Evolutionary conservation across 495 filamentous ascomycete species (phyloP).

Genomic region (Penicillium paradoxum): DNA sequence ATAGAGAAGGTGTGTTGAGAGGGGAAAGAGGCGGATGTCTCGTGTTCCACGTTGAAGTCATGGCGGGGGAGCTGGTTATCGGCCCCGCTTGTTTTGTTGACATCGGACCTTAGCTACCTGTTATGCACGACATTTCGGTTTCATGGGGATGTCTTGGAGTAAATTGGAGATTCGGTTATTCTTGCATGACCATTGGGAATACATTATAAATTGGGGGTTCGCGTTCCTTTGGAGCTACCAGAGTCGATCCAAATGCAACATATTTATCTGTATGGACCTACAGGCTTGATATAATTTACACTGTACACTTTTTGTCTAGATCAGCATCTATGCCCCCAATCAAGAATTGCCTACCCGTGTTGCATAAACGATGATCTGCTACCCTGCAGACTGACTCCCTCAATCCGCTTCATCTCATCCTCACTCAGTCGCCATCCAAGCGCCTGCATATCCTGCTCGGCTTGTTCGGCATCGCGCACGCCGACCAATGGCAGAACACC

Average conservation of each 20-base stretch:
- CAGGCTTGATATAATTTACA: too few relatives aligned
- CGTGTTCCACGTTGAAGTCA: constrained; percentile 3
- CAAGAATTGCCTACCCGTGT: constrained; percentile 14
- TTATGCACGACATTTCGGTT: too few relatives aligned
- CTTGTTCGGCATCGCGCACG: constrained; percentile 19
- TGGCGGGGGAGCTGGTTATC: constrained; percentile 17
- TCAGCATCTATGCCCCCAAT: too few relatives aligned
- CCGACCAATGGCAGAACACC: constrained; percentile 21
- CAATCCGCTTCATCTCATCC: constrained; percentile 24
- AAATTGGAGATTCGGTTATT: too few relatives aligned
- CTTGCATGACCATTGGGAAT: too few relatives aligned
- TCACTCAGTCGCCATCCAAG: constrained; percentile 18
- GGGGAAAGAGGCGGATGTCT: not conserved
- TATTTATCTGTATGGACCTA: too few relatives aligned
- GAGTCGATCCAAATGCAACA: not conserved
- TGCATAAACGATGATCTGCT: constrained; percentile 18
- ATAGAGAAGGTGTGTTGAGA: not conserved
- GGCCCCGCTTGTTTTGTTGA: constrained; percentile 16
- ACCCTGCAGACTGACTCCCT: constrained; percentile 21
- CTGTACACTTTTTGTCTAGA: too few relatives aligned
- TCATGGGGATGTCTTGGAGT: too few relatives aligned
- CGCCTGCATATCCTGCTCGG: constrained; percentile 23
- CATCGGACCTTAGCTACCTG: not conserved
- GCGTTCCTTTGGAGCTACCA: too few relatives aligned
- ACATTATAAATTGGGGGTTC: too few relatives aligned